Percentiles rank a stretch among this genome's conserved stretches.
Conservation (phyloP, 495 filamentous ascomycete species). For the Hyphodiscus hymeniophilus region DNA sequence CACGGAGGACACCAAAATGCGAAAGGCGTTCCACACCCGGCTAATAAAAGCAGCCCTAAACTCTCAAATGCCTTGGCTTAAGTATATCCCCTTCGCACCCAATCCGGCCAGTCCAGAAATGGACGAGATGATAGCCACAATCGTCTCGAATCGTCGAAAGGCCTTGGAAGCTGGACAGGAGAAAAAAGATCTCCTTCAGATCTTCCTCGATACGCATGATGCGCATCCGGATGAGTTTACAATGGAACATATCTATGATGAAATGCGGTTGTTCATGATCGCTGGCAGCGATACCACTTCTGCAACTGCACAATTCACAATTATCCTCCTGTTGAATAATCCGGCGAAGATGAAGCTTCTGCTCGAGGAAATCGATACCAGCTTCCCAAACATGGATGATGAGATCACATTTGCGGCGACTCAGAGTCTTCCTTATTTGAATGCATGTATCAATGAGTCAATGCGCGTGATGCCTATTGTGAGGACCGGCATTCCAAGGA, state of each 20-base stretch:
- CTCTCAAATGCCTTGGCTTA: slow-evolving; percentile 12
- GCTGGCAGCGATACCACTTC: slow-evolving; percentile 14
- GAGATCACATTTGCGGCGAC: slow-evolving; percentile 12
- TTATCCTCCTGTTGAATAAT: slow-evolving; percentile 12
- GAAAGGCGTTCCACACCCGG: background rate
- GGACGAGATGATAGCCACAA: slow-evolving; percentile 1
- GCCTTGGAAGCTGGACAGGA: slow-evolving; percentile 2
- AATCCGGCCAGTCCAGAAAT: background rate
- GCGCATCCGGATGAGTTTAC: slow-evolving; percentile 11
- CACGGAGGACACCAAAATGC: slow-evolving; percentile 5
- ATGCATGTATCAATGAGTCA: slow-evolving; percentile 14
- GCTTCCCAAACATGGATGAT: slow-evolving; percentile 5
- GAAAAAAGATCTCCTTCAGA: slow-evolving; percentile 17
- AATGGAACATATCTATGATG: slow-evolving; percentile 9
- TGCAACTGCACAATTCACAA: slow-evolving; percentile 8
- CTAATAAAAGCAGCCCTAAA: slow-evolving; percentile 8
- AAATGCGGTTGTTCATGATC: slow-evolving; percentile 20
- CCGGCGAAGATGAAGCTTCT: slow-evolving; percentile 7
- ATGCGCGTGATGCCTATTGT: slow-evolving; percentile 16
- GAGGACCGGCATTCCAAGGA: slow-evolving; percentile 6
- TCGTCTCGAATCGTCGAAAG: slow-evolving; percentile 4
- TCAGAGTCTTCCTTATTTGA: slow-evolving; percentile 12
- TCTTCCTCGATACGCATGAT: slow-evolving; percentile 16
- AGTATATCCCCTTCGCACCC: slow-evolving; percentile 9
- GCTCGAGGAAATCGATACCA: slow-evolving; percentile 5